These are phyloP conservation scores for Aspergillus neoniger DNA, from an alignment of 2,329 filamentous ascomycete species.

Conservation along the genomic window DNA sequence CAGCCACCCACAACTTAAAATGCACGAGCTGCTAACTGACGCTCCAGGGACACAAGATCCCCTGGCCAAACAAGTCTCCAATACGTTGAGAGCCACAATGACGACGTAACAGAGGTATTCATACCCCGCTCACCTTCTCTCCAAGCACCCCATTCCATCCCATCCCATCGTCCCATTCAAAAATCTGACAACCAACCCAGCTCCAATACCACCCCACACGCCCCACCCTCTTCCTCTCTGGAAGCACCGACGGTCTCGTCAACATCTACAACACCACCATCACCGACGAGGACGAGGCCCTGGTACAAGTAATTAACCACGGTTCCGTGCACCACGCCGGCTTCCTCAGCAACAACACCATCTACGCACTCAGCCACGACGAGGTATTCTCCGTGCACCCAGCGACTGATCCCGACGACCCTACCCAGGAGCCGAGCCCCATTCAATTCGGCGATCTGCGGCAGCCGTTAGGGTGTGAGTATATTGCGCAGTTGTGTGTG, in stretches of 20 bases:
- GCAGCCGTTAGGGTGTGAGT: conserved; percentile 58
- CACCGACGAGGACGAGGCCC: conserved; percentile 61
- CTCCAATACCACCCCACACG: conserved; percentile 56
- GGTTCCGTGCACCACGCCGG: conserved; percentile 64
- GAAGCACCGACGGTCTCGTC: conserved; percentile 64
- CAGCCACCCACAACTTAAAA: too few relatives aligned
- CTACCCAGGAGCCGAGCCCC: conserved; percentile 47
- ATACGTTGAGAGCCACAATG: conserved; percentile 53
- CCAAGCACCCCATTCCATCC: too few relatives aligned
- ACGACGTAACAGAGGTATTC: conserved; percentile 60
- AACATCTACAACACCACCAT: conserved; percentile 63
- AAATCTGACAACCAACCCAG: conserved; percentile 18
- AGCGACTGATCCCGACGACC: conserved; percentile 52
- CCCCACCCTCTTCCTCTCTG: conserved; percentile 58
- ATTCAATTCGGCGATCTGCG: conserved; percentile 60
- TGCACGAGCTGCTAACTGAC: conserved; percentile 30
- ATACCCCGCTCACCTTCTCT: too few relatives aligned
- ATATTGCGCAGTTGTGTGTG: conserved; percentile 58
- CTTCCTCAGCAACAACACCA: conserved; percentile 54
- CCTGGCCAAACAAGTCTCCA: conserved; percentile 37
- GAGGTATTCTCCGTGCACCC: conserved; percentile 63
- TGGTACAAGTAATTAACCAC: conserved; percentile 65
- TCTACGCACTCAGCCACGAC: conserved; percentile 64
- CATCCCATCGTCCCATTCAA: too few relatives aligned
- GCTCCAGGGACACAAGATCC: conserved; percentile 47